Evolutionary conservation across 2,329 filamentous ascomycete species (phyloP).

Genomic region (Ilyonectria mors-panacis): DNA sequence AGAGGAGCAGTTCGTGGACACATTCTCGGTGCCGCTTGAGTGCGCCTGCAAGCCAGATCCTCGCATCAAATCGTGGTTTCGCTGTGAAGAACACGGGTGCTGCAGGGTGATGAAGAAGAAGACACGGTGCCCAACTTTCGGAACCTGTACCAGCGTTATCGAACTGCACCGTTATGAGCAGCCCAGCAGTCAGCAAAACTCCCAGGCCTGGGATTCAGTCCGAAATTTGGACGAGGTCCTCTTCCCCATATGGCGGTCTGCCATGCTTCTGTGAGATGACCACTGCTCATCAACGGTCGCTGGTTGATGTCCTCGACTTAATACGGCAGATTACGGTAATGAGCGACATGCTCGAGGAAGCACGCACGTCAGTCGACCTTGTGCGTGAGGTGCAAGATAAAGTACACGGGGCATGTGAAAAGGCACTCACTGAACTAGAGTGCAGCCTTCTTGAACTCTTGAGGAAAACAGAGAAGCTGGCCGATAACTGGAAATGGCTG

Average conservation of each 20-base stretch:
- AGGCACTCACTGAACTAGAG: background rate
- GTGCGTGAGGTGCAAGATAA: background rate
- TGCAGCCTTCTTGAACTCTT: background rate
- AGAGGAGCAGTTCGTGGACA: constrained; percentile 38
- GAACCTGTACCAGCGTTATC: constrained; percentile 24
- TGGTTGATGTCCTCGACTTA: background rate
- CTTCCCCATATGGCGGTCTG: background rate
- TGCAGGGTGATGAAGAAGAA: constrained; percentile 39
- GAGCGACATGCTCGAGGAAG: background rate
- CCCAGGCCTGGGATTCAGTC: background rate
- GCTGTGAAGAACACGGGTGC: constrained; percentile 48
- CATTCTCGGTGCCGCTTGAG: constrained; percentile 37
- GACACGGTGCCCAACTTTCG: constrained; percentile 33
- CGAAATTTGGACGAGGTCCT: background rate
- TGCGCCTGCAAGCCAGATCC: constrained; percentile 41
- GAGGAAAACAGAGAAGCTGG: too few relatives aligned
- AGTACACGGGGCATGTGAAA: background rate
- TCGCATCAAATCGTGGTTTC: constrained; percentile 20
- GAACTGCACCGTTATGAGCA: constrained; percentile 42
- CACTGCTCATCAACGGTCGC: too few relatives aligned
- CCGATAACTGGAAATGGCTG: background rate
- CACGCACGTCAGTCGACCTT: background rate
- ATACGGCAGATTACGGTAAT: too few relatives aligned
- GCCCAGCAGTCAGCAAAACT: background rate
- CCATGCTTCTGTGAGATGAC: constrained; percentile 4